These are phyloP conservation scores for Setomelanomma holmii DNA, from an alignment of 2,329 filamentous ascomycete species.

Conservation along the genomic window DNA sequence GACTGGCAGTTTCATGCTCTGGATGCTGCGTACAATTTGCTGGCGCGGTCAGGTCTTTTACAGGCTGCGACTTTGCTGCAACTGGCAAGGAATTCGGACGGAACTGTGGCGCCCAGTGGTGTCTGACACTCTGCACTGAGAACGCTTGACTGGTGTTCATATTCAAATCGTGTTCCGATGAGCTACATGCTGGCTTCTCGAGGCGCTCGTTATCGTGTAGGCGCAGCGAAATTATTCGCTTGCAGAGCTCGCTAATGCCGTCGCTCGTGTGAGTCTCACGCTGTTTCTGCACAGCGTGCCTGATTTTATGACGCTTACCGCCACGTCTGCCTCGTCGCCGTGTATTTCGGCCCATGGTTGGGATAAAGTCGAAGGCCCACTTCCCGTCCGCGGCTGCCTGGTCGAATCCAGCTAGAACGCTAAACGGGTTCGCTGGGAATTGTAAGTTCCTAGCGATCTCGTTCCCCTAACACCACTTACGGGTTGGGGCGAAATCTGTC, in stretches of 20 bases:
- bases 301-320: slow-evolving; percentile 22
- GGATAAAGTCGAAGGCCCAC: slow-evolving; percentile 26
- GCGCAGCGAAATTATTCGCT: slow-evolving; percentile 12
- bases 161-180: no score
- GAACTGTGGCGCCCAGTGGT: slow-evolving; percentile 34
- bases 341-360: slow-evolving; percentile 6
- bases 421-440: slow-evolving; percentile 37
- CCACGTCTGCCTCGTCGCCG: slow-evolving; percentile 28
- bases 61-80: background rate
- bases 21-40: no score
- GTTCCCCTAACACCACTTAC: slow-evolving; percentile 12
- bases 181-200: background rate
- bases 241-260: slow-evolving; percentile 11
- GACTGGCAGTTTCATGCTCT: no score
- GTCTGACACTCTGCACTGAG: slow-evolving; percentile 15
- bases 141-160: background rate
- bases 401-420: slow-evolving; percentile 30
- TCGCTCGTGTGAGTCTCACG: slow-evolving; percentile 5
- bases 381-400: slow-evolving; percentile 25
- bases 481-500: slow-evolving; percentile 28
- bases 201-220: slow-evolving; percentile 10
- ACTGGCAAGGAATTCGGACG: slow-evolving; percentile 16
- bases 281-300: slow-evolving; percentile 2
- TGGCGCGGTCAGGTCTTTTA: no score
- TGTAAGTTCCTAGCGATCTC: background rate